Base-by-base conservation (phyloP, 257 asterid genomes). In the Solanum stenotomum region DNA sequence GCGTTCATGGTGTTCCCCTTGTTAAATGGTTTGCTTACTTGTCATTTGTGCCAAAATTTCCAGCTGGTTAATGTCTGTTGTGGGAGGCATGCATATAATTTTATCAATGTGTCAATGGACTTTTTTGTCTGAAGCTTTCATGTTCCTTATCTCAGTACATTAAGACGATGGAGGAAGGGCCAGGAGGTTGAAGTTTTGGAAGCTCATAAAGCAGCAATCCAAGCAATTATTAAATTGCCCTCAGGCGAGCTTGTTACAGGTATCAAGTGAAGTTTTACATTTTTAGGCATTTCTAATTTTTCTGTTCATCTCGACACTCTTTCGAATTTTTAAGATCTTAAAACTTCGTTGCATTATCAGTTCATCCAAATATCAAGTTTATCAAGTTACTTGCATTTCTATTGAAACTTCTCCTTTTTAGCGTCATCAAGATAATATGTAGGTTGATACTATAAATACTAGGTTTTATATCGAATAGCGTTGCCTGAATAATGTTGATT, bases 231-330 rank as follows among this genome's bases (percentile, higher is more conserved):
- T 84, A 96, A 90, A 92, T 91, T 96, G 89, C 98, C 99, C 84
- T 94, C 99, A 18, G 98, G 99, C 59, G 98, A 94, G 92, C 93
- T 97, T 90, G 96, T 93, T 56, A 96, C 99, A 89, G 99, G 99
- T 94, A 85, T 61, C 76, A 46, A 18, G n/a, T 84, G 81, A 83
- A 34, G 72, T 44, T 71, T 87, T 89, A 12, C 83, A 78, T 56
- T 67, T 77, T 20, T 83, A 33, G 59, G 20, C 27, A 75, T 37
- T 65, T 37, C 5, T 38, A 59, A 52, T 38, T 78, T 74, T 68
- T 40, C 56, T 46, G 31, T 72, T 74, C 40, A 38, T 42, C 38
- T 23, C 22, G 44, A 82, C 75, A 59, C 84, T 15, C 42, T 3
- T 49, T 72, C 35, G 34, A 31, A 35, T 85, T 86, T 14, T n/a